phyloP scores from a whole-genome alignment of 1,139 yeast species.

The Candida anutae region DNA sequence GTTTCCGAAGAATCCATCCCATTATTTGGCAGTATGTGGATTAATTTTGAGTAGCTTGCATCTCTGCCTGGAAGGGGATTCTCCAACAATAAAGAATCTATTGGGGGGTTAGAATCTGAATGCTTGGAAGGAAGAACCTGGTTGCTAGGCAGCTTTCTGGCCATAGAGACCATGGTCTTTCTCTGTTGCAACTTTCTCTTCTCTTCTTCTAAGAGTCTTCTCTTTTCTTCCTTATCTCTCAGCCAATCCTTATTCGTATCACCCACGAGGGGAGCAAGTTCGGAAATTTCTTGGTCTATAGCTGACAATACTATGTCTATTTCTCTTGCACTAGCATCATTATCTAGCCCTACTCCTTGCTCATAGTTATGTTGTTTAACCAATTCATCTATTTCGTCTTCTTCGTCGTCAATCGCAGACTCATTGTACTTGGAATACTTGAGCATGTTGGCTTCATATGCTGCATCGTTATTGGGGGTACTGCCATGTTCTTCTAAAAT shows the following conservation, averaged over 20 bases:
- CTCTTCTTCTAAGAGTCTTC: conserved; percentile 16
- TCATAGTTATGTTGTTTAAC: conserved; percentile 29
- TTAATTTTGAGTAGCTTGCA: background rate
- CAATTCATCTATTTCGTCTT: conserved; percentile 30
- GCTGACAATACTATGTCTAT: conserved; percentile 21
- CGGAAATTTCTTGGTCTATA: conserved; percentile 35
- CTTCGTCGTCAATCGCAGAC: conserved; percentile 28
- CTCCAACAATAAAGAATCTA: no score
- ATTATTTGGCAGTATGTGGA: background rate
- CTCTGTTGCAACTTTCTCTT: conserved; percentile 15
- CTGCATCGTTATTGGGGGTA: conserved; percentile 8
- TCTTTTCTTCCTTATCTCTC: conserved; percentile 17
- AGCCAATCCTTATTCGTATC: conserved; percentile 25
- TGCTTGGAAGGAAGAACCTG: no score
- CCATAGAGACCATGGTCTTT: conserved; percentile 2
- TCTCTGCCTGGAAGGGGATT: background rate
- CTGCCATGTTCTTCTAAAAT: conserved; percentile 21
- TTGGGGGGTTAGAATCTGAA: no score
- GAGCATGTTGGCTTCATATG: conserved; percentile 12
- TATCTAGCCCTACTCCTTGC: conserved; percentile 20
- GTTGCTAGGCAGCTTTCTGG: background rate
- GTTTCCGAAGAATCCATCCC: no score
- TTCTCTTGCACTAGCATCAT: conserved; percentile 5
- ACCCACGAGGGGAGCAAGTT: conserved; percentile 31
- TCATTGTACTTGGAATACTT: conserved; percentile 20